Evolutionary conservation across 2,329 filamentous ascomycete genomes (phyloP), one percentile per base, ranked within the genome.

Genomic region (Penicillium expansum): DNA sequence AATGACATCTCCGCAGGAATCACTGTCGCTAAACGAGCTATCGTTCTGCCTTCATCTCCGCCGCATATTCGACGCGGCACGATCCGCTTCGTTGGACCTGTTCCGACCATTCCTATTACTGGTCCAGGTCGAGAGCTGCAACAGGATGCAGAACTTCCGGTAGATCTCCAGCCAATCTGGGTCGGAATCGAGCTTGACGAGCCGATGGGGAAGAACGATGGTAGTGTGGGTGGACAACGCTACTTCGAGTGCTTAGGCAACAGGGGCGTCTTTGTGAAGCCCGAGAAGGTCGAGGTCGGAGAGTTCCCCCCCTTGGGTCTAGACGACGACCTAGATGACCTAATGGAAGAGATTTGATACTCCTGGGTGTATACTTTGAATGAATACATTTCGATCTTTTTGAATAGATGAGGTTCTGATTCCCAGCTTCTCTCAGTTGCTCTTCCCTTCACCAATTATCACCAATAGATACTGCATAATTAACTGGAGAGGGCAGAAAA

Each of bases 161-260:
- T 44, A 2, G 65, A 60, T 10, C 59, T 62, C 9, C 58, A 68
- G 48, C 75, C 75, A 2, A 66, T 78, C 20, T 87, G 84, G 84
- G 74, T 86, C 10, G 84, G 84, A 13, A 76, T 88, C 33, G 75
- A 77, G 59, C 77, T 87, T 38, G 85, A 88, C 67, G 85, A 88
- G 70, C 85, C 85, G 2, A 83, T 80, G 9, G 85, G 85, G 27
- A 86, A 86, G 75, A 88, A 88, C 66, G 83, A 87, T 64, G 85
- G 85, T 5, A 79, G 74, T 38, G 72, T 79, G 3, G 76, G 75
- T 55, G 78, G 78, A 16, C 71, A 74, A 62, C 76, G 79, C 53
- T 86, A 86, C 69, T 88, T 87, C 58, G 67, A 71, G 22, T 80
- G 82, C 58, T 80, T 79, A 39, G 74, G 72, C 42, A 77, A 79